Evolutionary conservation across 129 eudicot species (phyloP).

Genomic region (Deinandra increscens): DNA sequence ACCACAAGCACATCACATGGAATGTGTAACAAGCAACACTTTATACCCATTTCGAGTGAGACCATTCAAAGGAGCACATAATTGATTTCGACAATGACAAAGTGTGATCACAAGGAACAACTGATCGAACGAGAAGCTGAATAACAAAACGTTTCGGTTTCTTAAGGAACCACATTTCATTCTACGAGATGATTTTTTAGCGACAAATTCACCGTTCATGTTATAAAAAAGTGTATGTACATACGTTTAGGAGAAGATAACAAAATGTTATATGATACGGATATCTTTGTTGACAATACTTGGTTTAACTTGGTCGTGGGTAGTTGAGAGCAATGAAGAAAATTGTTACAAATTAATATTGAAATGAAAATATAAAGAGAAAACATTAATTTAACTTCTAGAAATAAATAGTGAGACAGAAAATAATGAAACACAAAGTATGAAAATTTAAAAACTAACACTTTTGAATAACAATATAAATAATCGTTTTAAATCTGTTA

Average conservation of each 20-base stretch:
- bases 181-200: not conserved
- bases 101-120: conserved; percentile 18
- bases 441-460: too few relatives aligned
- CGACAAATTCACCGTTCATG: conserved; percentile 9
- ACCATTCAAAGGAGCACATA: conserved; percentile 31
- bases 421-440: too few relatives aligned
- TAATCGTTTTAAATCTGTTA: too few relatives aligned
- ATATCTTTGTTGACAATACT: not conserved
- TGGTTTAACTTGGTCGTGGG: not conserved
- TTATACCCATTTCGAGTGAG: conserved; percentile 17
- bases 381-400: too few relatives aligned
- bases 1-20: conserved; percentile 34
- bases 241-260: not conserved
- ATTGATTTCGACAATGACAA: conserved; percentile 31
- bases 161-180: not conserved
- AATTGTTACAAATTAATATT: too few relatives aligned
- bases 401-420: too few relatives aligned
- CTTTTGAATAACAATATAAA: too few relatives aligned
- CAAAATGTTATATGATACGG: not conserved
- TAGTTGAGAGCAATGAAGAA: too few relatives aligned
- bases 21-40: conserved; percentile 11
- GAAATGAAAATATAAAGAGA: too few relatives aligned
- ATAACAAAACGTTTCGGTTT: conserved; percentile 6
- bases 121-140: conserved; percentile 10
- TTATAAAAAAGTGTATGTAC: not conserved